Evolutionary conservation across 1,284 basidiomycete species (phyloP), one percentile per base, ranked within the genome.

Genomic region (Cutaneotrichosporon cutaneum): DNA sequence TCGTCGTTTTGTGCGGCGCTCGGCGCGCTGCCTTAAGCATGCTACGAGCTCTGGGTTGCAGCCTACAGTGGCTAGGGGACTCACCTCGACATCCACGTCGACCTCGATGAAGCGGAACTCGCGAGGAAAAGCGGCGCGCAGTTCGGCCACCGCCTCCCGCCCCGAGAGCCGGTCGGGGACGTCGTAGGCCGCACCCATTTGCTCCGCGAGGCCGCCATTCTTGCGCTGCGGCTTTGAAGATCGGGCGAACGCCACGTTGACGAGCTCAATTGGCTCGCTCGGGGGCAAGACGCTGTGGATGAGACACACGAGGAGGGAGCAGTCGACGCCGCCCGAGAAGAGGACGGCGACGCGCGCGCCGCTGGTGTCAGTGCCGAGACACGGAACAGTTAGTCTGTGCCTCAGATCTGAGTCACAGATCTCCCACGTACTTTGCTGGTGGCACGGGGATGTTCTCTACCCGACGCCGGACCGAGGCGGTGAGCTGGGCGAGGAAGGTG

Each of bases 211-310:
- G n/a, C n/a, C n/a, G n/a, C n/a, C n/a, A n/a, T n/a, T n/a, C 4
- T 90, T 85, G 27, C 92, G 92, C 72, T 96, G 96, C 74, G n/a
- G n/a, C n/a, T n/a, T n/a, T n/a, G n/a, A n/a, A n/a, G n/a, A n/a
- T n/a, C n/a, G n/a, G n/a, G 96, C 92, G 69, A 99, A 99, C 0
- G 91, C 92, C 4, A 99, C 94, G 71, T 98, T 99, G 24, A 99
- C 81, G 0, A 99, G 81, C 71, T 99, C 95, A 59, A 99, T 94
- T 0, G 92, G 88, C 73, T 93, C 90, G 42, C 83, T 82, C 7
- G 78, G 59, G 2, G 90, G 87, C 27, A 92, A 72, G 70, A 89
- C 85, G 58, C 90, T 82, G 70, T 94, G 85, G 0, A 92, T 88
- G 0, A 98, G 80, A 66, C 86, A 88, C 0, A 94, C 88, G 1